Evolutionary conservation across 163 green algal species (phyloP).

Genomic region (Prototheca wickerhamii): DNA sequence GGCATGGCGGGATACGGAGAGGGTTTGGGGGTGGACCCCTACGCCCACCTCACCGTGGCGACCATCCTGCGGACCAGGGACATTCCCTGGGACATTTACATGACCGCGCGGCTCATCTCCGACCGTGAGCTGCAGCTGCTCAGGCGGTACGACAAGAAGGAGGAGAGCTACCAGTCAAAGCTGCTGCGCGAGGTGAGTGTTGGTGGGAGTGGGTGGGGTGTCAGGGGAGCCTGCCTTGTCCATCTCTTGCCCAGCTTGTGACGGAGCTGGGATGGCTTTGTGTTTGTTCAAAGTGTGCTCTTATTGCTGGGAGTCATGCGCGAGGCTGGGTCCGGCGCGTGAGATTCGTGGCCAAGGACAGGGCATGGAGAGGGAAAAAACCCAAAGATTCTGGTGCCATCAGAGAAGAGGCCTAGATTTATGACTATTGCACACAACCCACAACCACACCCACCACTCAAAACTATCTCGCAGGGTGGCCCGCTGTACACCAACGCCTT

Average conservation of each 20-base stretch:
- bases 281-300: too few relatives aligned
- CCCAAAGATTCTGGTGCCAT: too few relatives aligned
- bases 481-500: constrained; percentile 76
- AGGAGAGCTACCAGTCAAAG: constrained; percentile 47
- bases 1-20: background rate
- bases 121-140: constrained; percentile 77
- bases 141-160: constrained; percentile 78
- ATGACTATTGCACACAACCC: background rate
- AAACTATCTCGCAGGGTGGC: constrained; percentile 51
- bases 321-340: too few relatives aligned
- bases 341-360: too few relatives aligned
- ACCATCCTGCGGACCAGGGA: constrained; percentile 23
- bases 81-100: constrained; percentile 81
- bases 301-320: too few relatives aligned
- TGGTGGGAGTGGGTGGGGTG: background rate
- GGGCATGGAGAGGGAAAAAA: too few relatives aligned
- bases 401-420: too few relatives aligned
- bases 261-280: too few relatives aligned
- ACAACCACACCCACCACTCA: background rate
- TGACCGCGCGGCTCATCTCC: constrained; percentile 76
- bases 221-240: background rate
- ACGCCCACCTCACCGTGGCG: background rate
- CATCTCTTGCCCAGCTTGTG: background rate
- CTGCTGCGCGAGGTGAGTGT: constrained; percentile 68
- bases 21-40: background rate